These are phyloP conservation scores for Ensete glaucum DNA, from an alignment of 176 grass and related monocot genomes.

Conservation along the genomic window DNA sequence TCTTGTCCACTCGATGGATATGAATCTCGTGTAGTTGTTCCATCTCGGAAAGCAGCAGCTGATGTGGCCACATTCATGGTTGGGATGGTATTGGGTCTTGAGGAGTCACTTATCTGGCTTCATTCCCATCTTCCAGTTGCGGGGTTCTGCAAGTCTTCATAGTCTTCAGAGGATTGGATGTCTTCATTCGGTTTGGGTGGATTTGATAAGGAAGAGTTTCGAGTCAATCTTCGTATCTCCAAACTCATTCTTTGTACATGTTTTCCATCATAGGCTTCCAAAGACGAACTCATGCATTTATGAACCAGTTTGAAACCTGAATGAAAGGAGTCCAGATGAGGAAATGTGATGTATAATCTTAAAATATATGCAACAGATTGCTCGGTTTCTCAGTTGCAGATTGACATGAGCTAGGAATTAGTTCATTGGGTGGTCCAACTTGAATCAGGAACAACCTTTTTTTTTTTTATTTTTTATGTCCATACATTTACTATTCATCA, in stretches of 20 bases:
- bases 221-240: slow-evolving; percentile 63
- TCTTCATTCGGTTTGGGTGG: slow-evolving; percentile 47
- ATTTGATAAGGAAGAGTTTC: slow-evolving; percentile 77
- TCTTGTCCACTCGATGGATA: slow-evolving; percentile 45
- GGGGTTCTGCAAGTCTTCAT: slow-evolving; percentile 48
- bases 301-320: slow-evolving; percentile 99
- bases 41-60: slow-evolving; percentile 39
- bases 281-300: slow-evolving; percentile 92
- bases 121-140: slow-evolving; percentile 32
- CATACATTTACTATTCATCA: too few species aligned
- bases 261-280: slow-evolving; percentile 99
- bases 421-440: too few species aligned
- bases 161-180: slow-evolving; percentile 41
- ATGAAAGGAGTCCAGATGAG: slow-evolving; percentile 6
- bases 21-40: slow-evolving; percentile 42
- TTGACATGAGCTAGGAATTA: too few species aligned
- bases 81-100: slow-evolving; percentile 22
- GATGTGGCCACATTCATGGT: slow-evolving; percentile 25
- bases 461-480: too few species aligned
- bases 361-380: too few species aligned
- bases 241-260: slow-evolving; percentile 97
- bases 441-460: too few species aligned
- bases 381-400: too few species aligned
- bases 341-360: too few species aligned
- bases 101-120: slow-evolving; percentile 44